These are phyloP conservation scores for Lactarius tabidus DNA, from an alignment of 768 basidiomycete genomes.

Conservation along the genomic window DNA sequence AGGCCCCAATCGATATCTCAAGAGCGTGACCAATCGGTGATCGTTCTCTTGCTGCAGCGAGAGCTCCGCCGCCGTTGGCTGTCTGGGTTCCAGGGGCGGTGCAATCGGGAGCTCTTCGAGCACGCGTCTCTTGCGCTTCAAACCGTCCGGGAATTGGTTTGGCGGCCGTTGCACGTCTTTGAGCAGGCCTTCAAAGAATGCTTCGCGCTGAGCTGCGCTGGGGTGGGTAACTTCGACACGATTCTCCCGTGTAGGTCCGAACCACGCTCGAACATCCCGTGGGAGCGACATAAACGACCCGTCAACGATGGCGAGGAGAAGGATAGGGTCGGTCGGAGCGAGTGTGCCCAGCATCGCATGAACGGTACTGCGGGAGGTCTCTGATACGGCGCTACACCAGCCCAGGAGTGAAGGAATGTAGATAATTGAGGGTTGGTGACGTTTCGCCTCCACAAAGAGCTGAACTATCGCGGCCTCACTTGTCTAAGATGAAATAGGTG, in stretches of 20 bases:
- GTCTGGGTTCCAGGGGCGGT: conserved; percentile 82
- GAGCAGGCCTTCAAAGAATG: conserved; percentile 75
- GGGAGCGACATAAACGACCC: conserved; percentile 67
- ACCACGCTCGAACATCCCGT: conserved; percentile 85
- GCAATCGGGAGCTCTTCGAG: conserved; percentile 86
- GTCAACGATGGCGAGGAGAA: conserved; percentile 87
- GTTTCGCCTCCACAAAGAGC: conserved; percentile 93
- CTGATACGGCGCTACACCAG: conserved; percentile 84
- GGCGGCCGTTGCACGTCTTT: conserved; percentile 71
- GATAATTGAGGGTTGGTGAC: conserved; percentile 92
- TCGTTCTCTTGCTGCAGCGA: conserved; percentile 82
- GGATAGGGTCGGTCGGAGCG: conserved; percentile 87
- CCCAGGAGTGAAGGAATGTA: conserved; percentile 87
- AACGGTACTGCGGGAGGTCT: conserved; percentile 79
- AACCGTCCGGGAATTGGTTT: conserved; percentile 83
- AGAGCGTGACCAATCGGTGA: conserved; percentile 65
- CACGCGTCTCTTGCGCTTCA: conserved; percentile 76
- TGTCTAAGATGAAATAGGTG: conserved; percentile 47
- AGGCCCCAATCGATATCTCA: conserved; percentile 89
- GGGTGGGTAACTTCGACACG: conserved; percentile 63
- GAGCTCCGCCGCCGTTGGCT: conserved; percentile 78
- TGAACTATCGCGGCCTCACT: conserved; percentile 92
- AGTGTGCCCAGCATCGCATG: conserved; percentile 90
- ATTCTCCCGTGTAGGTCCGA: conserved; percentile 72
- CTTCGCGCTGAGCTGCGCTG: conserved; percentile 48